A percentile compares a stretch with the other conserved stretches of the same genome.
phyloP scores from a whole-genome alignment of 352 stramenopile genomes.

The Hyaloperonospora brassicae region DNA sequence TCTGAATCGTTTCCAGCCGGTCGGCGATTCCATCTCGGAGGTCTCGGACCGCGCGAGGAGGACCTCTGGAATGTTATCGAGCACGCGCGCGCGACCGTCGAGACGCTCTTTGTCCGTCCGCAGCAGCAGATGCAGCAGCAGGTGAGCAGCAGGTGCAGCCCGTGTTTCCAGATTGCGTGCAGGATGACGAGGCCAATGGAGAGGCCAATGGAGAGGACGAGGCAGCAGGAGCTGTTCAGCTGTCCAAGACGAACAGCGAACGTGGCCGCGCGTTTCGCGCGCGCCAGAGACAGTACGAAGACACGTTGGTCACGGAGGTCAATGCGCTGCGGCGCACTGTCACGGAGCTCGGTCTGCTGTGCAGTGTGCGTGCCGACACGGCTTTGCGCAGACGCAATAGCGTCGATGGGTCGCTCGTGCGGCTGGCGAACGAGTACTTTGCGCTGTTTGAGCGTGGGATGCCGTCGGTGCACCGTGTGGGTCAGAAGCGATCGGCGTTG shows the following conservation, averaged over 20 bases:
- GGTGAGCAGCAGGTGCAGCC: too few relatives aligned
- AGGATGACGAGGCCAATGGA: too few relatives aligned
- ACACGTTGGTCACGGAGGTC: slow-evolving; percentile 30
- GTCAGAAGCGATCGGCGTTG: slow-evolving; percentile 28
- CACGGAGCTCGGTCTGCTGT: slow-evolving; percentile 36
- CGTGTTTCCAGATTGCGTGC: too few relatives aligned
- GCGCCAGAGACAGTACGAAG: slow-evolving; percentile 43
- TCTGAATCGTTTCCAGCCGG: too few relatives aligned
- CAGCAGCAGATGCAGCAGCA: too few relatives aligned
- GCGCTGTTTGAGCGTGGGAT: slow-evolving; percentile 40
- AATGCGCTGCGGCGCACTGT: slow-evolving; percentile 37
- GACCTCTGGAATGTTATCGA: too few relatives aligned
- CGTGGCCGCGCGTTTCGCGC: slow-evolving; percentile 51
- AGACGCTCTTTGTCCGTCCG: too few relatives aligned
- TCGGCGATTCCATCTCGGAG: too few relatives aligned
- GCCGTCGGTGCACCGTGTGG: slow-evolving; percentile 13
- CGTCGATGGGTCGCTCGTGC: slow-evolving; percentile 35
- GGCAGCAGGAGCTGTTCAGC: slow-evolving; percentile 6
- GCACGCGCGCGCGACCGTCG: too few relatives aligned
- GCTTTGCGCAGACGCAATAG: slow-evolving; percentile 28
- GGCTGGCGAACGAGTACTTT: slow-evolving; percentile 40
- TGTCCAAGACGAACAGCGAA: slow-evolving; percentile 59
- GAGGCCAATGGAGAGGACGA: too few relatives aligned
- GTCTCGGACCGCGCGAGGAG: too few relatives aligned
- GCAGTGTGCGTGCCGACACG: slow-evolving; percentile 33